Evolutionary conservation across 2,329 filamentous ascomycete genomes (phyloP), one percentile per base, ranked within the genome.

Genomic region (Botryotinia globosa): DNA sequence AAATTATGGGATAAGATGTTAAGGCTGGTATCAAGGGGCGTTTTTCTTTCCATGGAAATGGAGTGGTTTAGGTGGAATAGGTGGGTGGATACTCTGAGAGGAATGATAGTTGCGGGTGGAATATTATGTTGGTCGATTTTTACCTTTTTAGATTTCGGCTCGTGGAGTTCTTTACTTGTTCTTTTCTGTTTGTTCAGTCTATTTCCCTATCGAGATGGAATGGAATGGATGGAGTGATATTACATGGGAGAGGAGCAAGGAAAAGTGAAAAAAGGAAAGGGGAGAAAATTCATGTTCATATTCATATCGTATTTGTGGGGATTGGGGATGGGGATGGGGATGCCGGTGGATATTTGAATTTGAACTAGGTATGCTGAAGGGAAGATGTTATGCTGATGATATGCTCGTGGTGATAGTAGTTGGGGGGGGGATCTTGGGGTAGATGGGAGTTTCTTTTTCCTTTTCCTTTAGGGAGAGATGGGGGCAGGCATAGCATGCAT

Each of bases 51-150:
- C 45, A 32, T 22, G 65, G 37, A 42, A 37, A 48, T 22, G 63
- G 63, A 48, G 29, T 42, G n/a, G 34, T 34, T 65, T 34, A 45
- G 68, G 34, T n/a, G 44, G 54, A 44, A 70, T 70, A 32, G 54
- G 29, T 63, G 39, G 54, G 9, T 25, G 10, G 44, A 45, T 70
- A 58, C 51, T 18, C 7, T 56, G 51, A 56, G 51, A 9, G n/a
- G 56, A 61, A 51, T 42, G 39, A 70, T 61, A 44, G 37, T 61
- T 63, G 39, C 44, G 22, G 22, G 29, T 39, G 10, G 22, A 32
- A 65, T 65, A 48, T 48, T 48, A 48, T 20, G 29, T 37, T 48
- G 22, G 29, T 20, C 3, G 51, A 18, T 29, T 56, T 56, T 29
- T 29, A 18, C n/a, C n/a, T 29, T 9, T 56, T 29, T 29, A 56